Conservation (phyloP, 148 eudicot genomes). For the Cornus suecica region DNA sequence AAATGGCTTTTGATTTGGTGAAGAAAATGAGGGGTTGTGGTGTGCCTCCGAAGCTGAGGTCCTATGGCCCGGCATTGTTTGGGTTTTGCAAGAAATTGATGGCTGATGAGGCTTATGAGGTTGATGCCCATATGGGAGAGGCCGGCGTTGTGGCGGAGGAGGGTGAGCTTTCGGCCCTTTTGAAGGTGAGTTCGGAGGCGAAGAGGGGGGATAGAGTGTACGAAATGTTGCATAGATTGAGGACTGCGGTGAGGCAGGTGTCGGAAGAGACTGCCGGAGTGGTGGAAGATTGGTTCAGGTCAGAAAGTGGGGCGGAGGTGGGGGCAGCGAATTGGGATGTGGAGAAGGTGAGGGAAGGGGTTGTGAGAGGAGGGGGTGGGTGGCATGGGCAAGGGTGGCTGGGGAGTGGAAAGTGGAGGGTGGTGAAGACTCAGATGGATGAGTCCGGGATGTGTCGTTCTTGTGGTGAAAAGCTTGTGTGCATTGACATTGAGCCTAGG, state of each 20-base stretch:
- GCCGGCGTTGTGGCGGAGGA: slow-evolving; percentile 75
- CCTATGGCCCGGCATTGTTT: slow-evolving; percentile 81
- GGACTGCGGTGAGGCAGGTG: slow-evolving; percentile 74
- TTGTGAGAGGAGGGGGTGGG: slow-evolving; percentile 85
- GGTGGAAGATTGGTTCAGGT: slow-evolving; percentile 74
- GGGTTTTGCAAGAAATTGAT: slow-evolving; percentile 66
- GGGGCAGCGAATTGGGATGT: slow-evolving; percentile 72
- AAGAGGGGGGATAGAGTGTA: slow-evolving; percentile 63
- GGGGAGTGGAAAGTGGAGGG: slow-evolving; percentile 84
- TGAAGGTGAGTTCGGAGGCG: slow-evolving; percentile 57
- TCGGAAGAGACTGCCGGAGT: slow-evolving; percentile 58
- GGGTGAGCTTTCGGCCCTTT: slow-evolving; percentile 59
- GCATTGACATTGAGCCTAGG: slow-evolving; percentile 88
- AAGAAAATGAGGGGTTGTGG: slow-evolving; percentile 61
- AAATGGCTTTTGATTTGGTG: slow-evolving; percentile 79
- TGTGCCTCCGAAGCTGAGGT: slow-evolving; percentile 63
- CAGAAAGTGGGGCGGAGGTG: slow-evolving; percentile 42
- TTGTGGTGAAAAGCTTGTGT: slow-evolving; percentile 82
- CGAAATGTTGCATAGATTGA: slow-evolving; percentile 74
- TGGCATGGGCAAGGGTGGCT: slow-evolving; percentile 99
- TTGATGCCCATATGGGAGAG: slow-evolving; percentile 71
- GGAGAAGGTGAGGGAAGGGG: slow-evolving; percentile 62
- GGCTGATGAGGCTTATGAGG: slow-evolving; percentile 70
- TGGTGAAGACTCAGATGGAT: slow-evolving; percentile 60
- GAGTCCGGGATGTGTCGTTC: slow-evolving; percentile 60